Percentiles rank a stretch among this genome's conserved stretches.
phyloP scores from a whole-genome alignment of 129 eudicot species.

The Smallanthus sonchifolius region DNA sequence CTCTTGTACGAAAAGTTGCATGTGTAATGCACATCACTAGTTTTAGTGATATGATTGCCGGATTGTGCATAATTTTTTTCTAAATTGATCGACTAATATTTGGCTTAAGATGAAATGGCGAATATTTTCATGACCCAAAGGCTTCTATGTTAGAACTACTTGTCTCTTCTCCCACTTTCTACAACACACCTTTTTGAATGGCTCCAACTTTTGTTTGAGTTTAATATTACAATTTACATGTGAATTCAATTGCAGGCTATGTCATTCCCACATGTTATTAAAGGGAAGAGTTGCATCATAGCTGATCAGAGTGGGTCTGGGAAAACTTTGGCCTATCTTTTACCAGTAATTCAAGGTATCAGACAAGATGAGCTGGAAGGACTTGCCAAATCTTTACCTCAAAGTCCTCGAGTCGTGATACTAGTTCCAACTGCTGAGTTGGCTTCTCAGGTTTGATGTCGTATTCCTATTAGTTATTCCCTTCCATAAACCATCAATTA shows the following conservation, averaged over 20 bases:
- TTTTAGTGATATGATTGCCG: background rate
- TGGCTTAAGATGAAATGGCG: background rate
- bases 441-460: conserved; percentile 79
- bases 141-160: background rate
- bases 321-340: conserved; percentile 90
- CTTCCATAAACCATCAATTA: conserved; percentile 2
- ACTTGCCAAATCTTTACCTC: conserved; percentile 58
- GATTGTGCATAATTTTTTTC: background rate
- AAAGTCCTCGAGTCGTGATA: conserved; percentile 78
- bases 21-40: background rate
- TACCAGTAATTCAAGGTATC: conserved; percentile 77
- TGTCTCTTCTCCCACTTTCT: background rate
- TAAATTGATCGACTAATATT: background rate
- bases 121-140: background rate
- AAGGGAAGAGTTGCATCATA: conserved; percentile 80
- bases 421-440: conserved; percentile 96
- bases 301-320: conserved; percentile 99
- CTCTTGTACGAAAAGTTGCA: background rate
- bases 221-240: background rate
- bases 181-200: too few species aligned
- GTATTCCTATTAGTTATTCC: conserved; percentile 3
- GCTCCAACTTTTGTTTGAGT: background rate
- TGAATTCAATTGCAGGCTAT: conserved; percentile 58
- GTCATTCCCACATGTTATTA: conserved; percentile 68
- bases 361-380: conserved; percentile 95